Percentiles rank a stretch among this genome's conserved stretches.
These are phyloP conservation scores for Globisporangium parvum DNA, from an alignment of 352 stramenopile genomes.

Conservation along the genomic window DNA sequence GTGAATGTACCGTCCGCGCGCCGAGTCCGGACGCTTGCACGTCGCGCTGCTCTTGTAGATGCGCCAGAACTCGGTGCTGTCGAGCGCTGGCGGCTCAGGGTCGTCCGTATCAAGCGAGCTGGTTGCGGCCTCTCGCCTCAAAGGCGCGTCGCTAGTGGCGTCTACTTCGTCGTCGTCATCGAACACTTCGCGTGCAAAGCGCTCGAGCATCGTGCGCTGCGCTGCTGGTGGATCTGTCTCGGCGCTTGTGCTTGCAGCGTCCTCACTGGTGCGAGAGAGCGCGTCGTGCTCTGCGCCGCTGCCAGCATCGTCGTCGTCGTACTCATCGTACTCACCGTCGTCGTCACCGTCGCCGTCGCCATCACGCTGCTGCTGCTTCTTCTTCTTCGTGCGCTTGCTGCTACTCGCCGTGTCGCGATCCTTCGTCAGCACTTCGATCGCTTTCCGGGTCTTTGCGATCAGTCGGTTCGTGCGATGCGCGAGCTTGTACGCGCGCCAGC, in stretches of 20 bases:
- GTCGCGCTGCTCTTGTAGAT: constrained; percentile 45
- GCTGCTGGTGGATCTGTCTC: neutral
- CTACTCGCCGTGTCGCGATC: constrained; percentile 11
- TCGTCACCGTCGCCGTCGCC: constrained; percentile 8
- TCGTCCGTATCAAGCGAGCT: neutral
- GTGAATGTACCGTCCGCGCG: constrained; percentile 53
- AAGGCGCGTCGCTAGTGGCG: neutral
- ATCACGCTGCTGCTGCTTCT: neutral
- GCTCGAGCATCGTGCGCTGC: constrained; percentile 8
- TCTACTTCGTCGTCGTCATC: constrained; percentile 11
- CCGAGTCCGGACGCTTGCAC: constrained; percentile 35
- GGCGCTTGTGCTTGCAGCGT: neutral
- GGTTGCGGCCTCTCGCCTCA: neutral
- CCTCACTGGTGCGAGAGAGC: neutral
- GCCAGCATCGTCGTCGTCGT: neutral
- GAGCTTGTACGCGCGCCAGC: constrained; percentile 58
- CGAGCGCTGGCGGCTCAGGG: neutral
- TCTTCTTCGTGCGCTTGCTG: constrained; percentile 2
- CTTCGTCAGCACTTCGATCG: constrained; percentile 27
- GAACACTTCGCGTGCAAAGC: constrained; percentile 50
- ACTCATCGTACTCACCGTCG: neutral
- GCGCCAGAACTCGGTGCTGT: constrained; percentile 41
- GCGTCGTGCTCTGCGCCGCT: neutral
- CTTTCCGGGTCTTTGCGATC: constrained; percentile 50
- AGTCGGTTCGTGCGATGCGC: constrained; percentile 55